A percentile compares a stretch with the other conserved stretches of the same genome.
These are phyloP conservation scores for Saturnispora dispora DNA, from an alignment of 805 yeast genomes.

Conservation along the genomic window DNA sequence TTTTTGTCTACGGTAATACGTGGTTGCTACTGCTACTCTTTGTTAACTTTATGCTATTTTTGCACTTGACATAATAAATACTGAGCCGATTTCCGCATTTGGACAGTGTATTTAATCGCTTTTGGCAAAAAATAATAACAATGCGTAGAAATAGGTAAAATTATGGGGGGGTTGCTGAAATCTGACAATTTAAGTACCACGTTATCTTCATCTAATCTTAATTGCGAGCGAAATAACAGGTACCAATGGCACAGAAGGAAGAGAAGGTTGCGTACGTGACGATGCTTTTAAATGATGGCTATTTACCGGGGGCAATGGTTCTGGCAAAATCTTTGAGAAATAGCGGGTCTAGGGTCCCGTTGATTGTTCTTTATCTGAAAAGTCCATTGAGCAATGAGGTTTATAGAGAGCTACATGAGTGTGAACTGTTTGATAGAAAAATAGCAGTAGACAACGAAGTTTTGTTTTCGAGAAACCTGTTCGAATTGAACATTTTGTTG, in stretches of 20 bases:
- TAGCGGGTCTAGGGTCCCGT: conserved; percentile 15
- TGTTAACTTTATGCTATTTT: neutral
- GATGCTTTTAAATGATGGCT: conserved; percentile 26
- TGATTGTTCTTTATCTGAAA: conserved; percentile 18
- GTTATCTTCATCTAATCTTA: neutral
- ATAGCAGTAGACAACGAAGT: conserved; percentile 20
- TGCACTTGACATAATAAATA: neutral
- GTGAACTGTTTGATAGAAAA: conserved; percentile 14
- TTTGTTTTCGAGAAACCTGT: conserved; percentile 15
- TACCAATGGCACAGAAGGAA: neutral
- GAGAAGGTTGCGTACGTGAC: conserved; percentile 24
- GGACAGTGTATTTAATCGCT: neutral
- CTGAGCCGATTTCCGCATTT: neutral
- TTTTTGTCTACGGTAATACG: neutral
- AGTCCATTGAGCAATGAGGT: conserved; percentile 8
- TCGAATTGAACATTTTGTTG: conserved; percentile 16
- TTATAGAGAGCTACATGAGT: conserved; percentile 8
- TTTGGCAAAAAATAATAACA: neutral
- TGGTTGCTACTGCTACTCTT: neutral
- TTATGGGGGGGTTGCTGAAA: neutral
- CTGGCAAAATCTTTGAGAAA: conserved; percentile 22
- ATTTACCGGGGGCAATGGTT: conserved; percentile 31
- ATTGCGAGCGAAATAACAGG: neutral
- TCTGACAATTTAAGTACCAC: neutral
- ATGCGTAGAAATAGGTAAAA: neutral